These are phyloP conservation scores for Lentinus polychrous DNA, from an alignment of 1,284 basidiomycete species.

Conservation along the genomic window DNA sequence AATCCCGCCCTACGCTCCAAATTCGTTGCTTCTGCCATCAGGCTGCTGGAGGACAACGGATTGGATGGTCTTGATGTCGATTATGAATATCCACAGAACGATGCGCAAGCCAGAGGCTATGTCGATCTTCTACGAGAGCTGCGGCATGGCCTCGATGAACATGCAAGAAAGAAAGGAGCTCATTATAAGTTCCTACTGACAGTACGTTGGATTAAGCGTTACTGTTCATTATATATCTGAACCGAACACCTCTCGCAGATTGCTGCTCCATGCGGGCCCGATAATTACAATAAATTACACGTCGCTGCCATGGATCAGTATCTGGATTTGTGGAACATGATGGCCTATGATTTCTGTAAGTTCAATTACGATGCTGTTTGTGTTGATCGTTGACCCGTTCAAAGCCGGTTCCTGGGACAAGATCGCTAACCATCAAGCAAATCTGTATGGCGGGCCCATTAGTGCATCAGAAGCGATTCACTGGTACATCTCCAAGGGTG, in stretches of 20 bases:
- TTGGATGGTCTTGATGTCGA: conserved; percentile 76
- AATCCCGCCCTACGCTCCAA: conserved; percentile 53
- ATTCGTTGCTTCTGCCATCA: conserved; percentile 77
- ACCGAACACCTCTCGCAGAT: conserved; percentile 41
- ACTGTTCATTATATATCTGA: not conserved
- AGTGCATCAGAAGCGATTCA: conserved; percentile 65
- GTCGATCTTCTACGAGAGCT: conserved; percentile 66
- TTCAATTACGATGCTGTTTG: conserved; percentile 8
- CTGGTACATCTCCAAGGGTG: conserved; percentile 70
- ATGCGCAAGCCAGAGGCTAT: conserved; percentile 68
- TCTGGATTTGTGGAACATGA: conserved; percentile 96
- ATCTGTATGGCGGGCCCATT: conserved; percentile 64
- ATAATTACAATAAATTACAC: conserved; percentile 76
- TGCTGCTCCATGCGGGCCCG: conserved; percentile 88
- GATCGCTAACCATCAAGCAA: conserved; percentile 84
- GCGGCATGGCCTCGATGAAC: conserved; percentile 60
- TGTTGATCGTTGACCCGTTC: conserved; percentile 7
- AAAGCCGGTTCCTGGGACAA: conserved; percentile 82
- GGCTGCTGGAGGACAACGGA: conserved; percentile 67
- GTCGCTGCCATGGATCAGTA: conserved; percentile 80
- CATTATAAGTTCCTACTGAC: conserved; percentile 69
- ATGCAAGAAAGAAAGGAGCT: conserved; percentile 50
- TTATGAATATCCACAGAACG: conserved; percentile 79
- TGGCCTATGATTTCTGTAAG: conserved; percentile 83
- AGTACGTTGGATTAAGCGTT: conserved; percentile 34